Percentiles rank a stretch among this genome's conserved stretches.
These are phyloP conservation scores for Corniculantispora saksenae DNA, from an alignment of 2,329 filamentous ascomycete genomes.

Conservation along the genomic window DNA sequence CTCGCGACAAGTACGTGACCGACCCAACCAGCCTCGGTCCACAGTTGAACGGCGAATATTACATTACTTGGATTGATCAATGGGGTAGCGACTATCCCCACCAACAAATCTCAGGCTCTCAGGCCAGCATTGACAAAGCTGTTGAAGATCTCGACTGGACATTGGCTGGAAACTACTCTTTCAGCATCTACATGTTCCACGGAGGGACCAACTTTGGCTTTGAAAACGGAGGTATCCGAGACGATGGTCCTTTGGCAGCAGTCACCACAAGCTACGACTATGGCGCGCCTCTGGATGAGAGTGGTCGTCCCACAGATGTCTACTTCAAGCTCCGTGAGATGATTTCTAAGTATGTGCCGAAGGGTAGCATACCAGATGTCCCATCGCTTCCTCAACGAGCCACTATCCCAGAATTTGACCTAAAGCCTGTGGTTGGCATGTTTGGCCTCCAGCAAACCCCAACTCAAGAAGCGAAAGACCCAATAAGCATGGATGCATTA, in stretches of 20 bases:
- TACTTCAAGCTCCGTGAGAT: slow-evolving; percentile 43
- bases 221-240: slow-evolving; percentile 47
- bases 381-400: slow-evolving; percentile 34
- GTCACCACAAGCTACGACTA: slow-evolving; percentile 54
- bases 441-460: slow-evolving; percentile 36
- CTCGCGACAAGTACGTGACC: slow-evolving; percentile 45
- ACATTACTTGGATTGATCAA: slow-evolving; percentile 44
- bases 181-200: slow-evolving; percentile 56
- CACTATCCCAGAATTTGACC: slow-evolving; percentile 36
- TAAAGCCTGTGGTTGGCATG: slow-evolving; percentile 39
- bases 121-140: slow-evolving; percentile 28
- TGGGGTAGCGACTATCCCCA: slow-evolving; percentile 44
- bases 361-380: slow-evolving; percentile 39
- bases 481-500: slow-evolving; percentile 47
- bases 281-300: slow-evolving; percentile 51
- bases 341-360: slow-evolving; percentile 39
- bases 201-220: slow-evolving; percentile 54
- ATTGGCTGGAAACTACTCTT: slow-evolving; percentile 40
- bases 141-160: slow-evolving; percentile 39
- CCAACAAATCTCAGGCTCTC: slow-evolving; percentile 33
- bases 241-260: slow-evolving; percentile 36
- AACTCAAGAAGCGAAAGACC: slow-evolving; percentile 28
- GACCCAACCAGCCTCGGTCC: slow-evolving; percentile 45
- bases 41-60: slow-evolving; percentile 51
- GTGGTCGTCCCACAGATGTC: slow-evolving; percentile 45